phyloP scores from a whole-genome alignment of 2,329 filamentous ascomycete species.

The Aspergillus arachidicola region DNA sequence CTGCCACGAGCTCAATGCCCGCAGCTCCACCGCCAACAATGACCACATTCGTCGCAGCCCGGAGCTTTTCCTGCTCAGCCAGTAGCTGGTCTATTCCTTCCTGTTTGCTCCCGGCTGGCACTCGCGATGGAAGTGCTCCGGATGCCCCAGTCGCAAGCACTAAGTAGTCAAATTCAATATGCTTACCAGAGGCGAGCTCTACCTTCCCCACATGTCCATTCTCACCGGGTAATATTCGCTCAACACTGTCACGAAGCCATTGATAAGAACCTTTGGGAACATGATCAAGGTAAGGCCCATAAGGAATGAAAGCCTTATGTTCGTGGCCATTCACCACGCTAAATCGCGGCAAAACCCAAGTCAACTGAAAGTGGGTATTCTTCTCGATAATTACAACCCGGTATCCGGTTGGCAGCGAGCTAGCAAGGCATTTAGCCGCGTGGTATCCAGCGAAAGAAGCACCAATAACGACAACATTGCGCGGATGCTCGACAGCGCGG shows the following conservation, averaged over 20 bases:
- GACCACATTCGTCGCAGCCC: constrained; percentile 47
- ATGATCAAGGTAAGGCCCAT: constrained; percentile 46
- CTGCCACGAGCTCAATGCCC: constrained; percentile 63
- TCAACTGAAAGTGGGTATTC: constrained; percentile 63
- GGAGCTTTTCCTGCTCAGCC: constrained; percentile 52
- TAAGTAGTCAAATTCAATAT: constrained; percentile 57
- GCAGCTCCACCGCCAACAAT: constrained; percentile 64
- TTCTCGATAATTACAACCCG: constrained; percentile 61
- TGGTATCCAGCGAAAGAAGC: constrained; percentile 61
- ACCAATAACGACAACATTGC: constrained; percentile 60
- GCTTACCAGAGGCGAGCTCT: constrained; percentile 45
- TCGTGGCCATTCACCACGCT: constrained; percentile 60
- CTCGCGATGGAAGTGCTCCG: constrained; percentile 53
- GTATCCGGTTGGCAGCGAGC: constrained; percentile 53
- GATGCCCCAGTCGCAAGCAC: constrained; percentile 61
- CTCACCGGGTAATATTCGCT: background rate
- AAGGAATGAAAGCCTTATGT: constrained; percentile 63
- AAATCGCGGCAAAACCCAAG: constrained; percentile 63
- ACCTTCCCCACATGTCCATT: background rate
- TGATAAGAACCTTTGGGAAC: constrained; percentile 38
- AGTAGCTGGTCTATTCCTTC: constrained; percentile 49
- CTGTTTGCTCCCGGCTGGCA: constrained; percentile 46
- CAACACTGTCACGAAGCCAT: background rate
- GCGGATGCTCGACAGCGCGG: constrained; percentile 17
- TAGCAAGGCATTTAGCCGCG: constrained; percentile 52